These are phyloP conservation scores for Fonsecaea erecta DNA, from an alignment of 2,329 filamentous ascomycete species.

Conservation along the genomic window DNA sequence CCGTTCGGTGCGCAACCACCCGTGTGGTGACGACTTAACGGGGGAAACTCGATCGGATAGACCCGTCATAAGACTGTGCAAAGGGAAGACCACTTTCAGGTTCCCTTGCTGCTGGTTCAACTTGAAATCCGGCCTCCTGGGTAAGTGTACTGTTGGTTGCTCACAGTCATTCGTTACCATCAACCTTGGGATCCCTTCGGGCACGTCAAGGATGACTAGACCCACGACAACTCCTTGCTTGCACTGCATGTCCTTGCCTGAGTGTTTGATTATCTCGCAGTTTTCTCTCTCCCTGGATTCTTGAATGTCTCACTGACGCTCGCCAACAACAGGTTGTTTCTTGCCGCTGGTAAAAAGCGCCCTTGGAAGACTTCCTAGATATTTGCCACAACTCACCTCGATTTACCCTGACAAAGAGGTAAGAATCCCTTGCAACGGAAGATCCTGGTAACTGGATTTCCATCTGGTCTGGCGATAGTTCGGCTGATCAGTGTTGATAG, in stretches of 20 bases:
- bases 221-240: conserved; percentile 29
- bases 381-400: conserved; percentile 15
- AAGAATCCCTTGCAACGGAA: conserved; percentile 12
- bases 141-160: conserved; percentile 18
- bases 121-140: conserved; percentile 24
- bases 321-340: conserved; percentile 14
- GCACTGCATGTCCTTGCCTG: conserved; percentile 25
- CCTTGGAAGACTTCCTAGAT: conserved; percentile 7
- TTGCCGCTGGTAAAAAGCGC: conserved; percentile 4
- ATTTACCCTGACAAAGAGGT: conserved; percentile 19
- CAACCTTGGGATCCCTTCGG: conserved; percentile 11
- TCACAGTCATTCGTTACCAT: conserved; percentile 21
- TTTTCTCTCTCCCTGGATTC: conserved; percentile 10
- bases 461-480: conserved; percentile 36
- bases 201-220: conserved; percentile 7
- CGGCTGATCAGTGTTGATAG: conserved; percentile 46
- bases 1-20: conserved; percentile 17
- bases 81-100: conserved; percentile 1
- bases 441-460: conserved; percentile 19
- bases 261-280: conserved; percentile 19
- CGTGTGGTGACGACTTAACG: conserved; percentile 9
- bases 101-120: conserved; percentile 8
- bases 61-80: conserved; percentile 1
- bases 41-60: conserved; percentile 9
- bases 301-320: conserved; percentile 27